phyloP scores from a whole-genome alignment of 371 early-diverging fungal genomes.

The Cokeromyces recurvatus region DNA sequence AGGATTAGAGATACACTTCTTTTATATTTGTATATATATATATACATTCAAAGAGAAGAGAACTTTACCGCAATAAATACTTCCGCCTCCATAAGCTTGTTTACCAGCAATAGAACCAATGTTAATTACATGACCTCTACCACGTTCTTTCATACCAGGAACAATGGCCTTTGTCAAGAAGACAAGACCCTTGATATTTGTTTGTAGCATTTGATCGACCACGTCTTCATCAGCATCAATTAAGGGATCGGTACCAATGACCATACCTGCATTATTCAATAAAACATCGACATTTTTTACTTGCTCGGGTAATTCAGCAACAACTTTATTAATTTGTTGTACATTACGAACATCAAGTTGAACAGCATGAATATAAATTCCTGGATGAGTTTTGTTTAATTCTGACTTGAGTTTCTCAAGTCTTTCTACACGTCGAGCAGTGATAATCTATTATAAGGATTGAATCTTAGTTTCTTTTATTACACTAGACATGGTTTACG shows the following conservation, averaged over 20 bases:
- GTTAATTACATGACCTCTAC: constrained; percentile 84
- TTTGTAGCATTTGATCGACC: constrained; percentile 82
- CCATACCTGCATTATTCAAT: constrained; percentile 73
- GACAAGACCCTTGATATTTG: constrained; percentile 86
- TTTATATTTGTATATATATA: too few relatives aligned
- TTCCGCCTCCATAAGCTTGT: constrained; percentile 70
- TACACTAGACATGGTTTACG: too few relatives aligned
- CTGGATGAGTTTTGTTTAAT: constrained; percentile 47
- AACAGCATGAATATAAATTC: constrained; percentile 54
- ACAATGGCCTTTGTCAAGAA: constrained; percentile 81
- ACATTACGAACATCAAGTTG: constrained; percentile 74
- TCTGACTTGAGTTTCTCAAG: constrained; percentile 55
- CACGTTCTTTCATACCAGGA: constrained; percentile 75
- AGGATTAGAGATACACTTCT: background rate
- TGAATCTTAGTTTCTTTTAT: too few relatives aligned
- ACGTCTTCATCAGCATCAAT: constrained; percentile 56
- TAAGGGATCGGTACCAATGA: constrained; percentile 78
- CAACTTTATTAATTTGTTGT: constrained; percentile 49
- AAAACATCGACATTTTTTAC: constrained; percentile 70
- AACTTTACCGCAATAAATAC: constrained; percentile 72
- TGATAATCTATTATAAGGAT: constrained; percentile 47
- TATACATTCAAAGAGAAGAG: too few relatives aligned
- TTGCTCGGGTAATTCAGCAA: constrained; percentile 51
- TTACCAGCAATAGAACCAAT: constrained; percentile 81
- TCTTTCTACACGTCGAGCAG: constrained; percentile 77